phyloP scores from a whole-genome alignment of 306 rosid species.

The Macrotyloma uniflorum region DNA sequence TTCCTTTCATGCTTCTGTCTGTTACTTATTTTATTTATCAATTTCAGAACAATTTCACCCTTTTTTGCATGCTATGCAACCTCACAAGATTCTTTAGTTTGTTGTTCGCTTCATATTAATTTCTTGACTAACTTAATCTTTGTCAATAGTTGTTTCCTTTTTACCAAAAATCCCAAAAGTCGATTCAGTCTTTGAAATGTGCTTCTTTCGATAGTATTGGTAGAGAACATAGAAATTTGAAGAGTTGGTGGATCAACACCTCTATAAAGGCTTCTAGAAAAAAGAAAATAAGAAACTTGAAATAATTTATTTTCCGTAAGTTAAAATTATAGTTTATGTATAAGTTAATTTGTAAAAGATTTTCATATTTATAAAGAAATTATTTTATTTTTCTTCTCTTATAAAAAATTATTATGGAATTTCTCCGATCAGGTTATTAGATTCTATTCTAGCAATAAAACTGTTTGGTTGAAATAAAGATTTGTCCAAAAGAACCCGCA shows the following conservation, averaged over 20 bases:
- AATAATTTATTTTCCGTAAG: not conserved
- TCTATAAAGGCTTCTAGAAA: not conserved
- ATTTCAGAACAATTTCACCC: not conserved
- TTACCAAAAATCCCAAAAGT: not conserved
- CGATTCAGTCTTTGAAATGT: not conserved
- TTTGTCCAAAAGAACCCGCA: not conserved
- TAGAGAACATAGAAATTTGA: not conserved
- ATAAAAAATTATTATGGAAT: too few species aligned
- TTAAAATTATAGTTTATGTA: not conserved
- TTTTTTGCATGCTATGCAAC: not conserved
- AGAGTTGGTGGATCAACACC: not conserved
- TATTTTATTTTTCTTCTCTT: not conserved
- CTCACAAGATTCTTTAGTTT: not conserved
- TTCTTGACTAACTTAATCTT: too few species aligned
- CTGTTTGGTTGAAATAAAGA: not conserved
- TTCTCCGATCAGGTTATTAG: too few species aligned
- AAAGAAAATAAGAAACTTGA: too few species aligned
- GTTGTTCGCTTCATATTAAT: not conserved
- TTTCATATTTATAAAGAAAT: not conserved
- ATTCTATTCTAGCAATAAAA: not conserved
- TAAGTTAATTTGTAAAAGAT: not conserved
- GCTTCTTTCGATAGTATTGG: not conserved
- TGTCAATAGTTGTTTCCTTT: too few species aligned
- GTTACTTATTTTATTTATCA: not conserved
- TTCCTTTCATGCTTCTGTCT: not conserved